Evolutionary conservation across 805 yeast genomes (phyloP).

Genomic region (Zygosaccharomyces rouxii): DNA sequence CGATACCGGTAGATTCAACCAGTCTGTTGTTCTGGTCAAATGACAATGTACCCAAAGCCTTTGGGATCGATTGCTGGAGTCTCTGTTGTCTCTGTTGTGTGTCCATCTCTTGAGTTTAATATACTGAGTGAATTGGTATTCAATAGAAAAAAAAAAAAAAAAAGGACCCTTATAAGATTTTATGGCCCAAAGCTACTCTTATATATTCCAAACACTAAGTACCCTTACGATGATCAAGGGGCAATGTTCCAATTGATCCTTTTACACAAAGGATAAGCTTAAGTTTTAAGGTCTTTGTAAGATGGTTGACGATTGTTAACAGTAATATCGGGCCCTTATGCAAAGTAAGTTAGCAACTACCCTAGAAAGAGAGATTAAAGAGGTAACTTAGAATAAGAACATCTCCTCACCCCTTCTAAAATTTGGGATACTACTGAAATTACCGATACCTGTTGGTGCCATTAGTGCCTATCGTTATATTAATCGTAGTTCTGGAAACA

Average conservation of each 20-base stretch:
- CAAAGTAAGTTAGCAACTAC: not conserved
- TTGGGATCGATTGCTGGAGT: conserved; percentile 18
- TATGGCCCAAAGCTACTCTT: not conserved
- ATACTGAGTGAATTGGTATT: not conserved
- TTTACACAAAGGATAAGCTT: not conserved
- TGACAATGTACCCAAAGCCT: conserved; percentile 29
- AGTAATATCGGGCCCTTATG: not conserved
- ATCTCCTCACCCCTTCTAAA: not conserved
- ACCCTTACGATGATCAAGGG: not conserved
- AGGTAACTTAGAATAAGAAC: not conserved
- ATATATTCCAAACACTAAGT: not conserved
- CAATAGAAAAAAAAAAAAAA: not conserved
- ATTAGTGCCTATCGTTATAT: too few species aligned
- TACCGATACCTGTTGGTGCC: too few species aligned
- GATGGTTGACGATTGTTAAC: not conserved
- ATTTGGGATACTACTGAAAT: not conserved
- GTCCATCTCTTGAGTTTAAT: conserved; percentile 3
- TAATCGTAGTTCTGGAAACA: too few species aligned
- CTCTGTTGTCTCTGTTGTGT: conserved; percentile 9
- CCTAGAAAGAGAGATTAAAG: not conserved
- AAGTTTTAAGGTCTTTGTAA: not conserved
- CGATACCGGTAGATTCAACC: conserved; percentile 32
- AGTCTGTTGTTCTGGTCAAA: conserved; percentile 33
- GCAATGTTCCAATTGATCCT: not conserved
- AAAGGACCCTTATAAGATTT: not conserved